Evolutionary conservation across 225 moss, liverwort and hornwort species (phyloP), one percentile per base, ranked within the genome.

Genomic region (Thuidium tamariscinum): DNA sequence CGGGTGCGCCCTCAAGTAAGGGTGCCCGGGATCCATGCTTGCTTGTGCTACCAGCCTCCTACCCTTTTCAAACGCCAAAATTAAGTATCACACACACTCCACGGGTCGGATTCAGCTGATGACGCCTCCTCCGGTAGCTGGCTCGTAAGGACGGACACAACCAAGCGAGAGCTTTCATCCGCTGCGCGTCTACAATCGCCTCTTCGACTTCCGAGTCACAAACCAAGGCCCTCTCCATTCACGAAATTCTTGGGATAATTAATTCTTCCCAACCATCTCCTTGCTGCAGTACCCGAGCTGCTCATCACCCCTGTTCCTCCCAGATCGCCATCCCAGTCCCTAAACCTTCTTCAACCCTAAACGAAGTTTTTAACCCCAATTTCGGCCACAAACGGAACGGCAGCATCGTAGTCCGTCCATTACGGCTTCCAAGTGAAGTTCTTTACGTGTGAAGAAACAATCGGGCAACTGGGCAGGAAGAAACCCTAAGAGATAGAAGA

Each of bases 1-100:
- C 62, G 97, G 96, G 85, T 96, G 97, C 77, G 95, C 94, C 92
- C 97, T 92, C 85, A 97, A 57, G 86, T 96, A 95, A 52, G 97
- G 95, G 77, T 97, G 97, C 88, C 95, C 96, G 17, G 97, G 97
- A 92, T 97, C 97, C 97, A 97, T 97, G 15, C n/a, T 34, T 17
- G 19, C 78, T 46, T 6, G 2, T 63, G 51, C 74, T 60, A 32
- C 48, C 79, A 17, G 68, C 30, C 13, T 55, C 54, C 54, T 37
- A 82, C 26, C 55, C 80, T 52, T n/a, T 30, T 61, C 41, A 39
- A 29, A 64, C 71, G 5, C 13, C 59, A 15, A 68, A 85, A 59
- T 70, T 16, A 16, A 48, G 39, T 64, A 72, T 11, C 42, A 29
- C 80, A 37, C 79, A 25, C 83, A 67, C 84, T 73, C 84, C 49